Percentiles rank a stretch among this genome's conserved stretches.
These are phyloP conservation scores for Hygrophila difformis DNA, from an alignment of 257 asterid genomes.

Conservation along the genomic window DNA sequence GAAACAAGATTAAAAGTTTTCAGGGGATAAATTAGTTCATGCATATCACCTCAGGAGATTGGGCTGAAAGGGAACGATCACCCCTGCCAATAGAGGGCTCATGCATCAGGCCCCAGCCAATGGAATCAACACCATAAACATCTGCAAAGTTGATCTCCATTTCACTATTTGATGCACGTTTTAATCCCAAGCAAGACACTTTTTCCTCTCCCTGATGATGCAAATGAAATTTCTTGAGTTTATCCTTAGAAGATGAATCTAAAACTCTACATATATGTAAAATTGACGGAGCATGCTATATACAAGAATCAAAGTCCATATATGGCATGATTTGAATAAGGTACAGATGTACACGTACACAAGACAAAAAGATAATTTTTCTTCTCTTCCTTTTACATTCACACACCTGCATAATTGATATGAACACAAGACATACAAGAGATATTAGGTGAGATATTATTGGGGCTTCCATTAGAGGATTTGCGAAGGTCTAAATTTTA, in stretches of 20 bases:
- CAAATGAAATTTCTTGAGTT: conserved; percentile 9
- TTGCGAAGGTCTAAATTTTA: too few relatives aligned
- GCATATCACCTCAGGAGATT: conserved; percentile 53
- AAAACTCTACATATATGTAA: conserved; percentile 2
- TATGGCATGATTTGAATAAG: neutral
- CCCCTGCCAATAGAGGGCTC: conserved; percentile 34
- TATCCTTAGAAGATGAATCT: conserved; percentile 5
- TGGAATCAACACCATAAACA: conserved; percentile 59
- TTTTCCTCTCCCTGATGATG: conserved; percentile 40
- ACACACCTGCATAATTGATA: too few relatives aligned
- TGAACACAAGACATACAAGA: too few relatives aligned
- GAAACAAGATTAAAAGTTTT: conserved; percentile 7
- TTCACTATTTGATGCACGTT: conserved; percentile 29
- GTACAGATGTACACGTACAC: neutral
- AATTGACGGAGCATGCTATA: conserved; percentile 1
- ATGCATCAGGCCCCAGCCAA: conserved; percentile 48
- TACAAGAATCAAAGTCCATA: neutral
- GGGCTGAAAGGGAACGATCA: conserved; percentile 41
- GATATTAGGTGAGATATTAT: too few relatives aligned
- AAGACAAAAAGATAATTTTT: too few relatives aligned
- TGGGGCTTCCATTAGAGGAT: too few relatives aligned
- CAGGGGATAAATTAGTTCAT: conserved; percentile 11
- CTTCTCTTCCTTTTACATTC: too few relatives aligned
- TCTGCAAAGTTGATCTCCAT: conserved; percentile 46
- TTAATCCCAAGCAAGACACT: conserved; percentile 44